Evolutionary conservation across 306 rosid species (phyloP), one percentile per base, ranked within the genome.

Genomic region (Nissolia schottii): DNA sequence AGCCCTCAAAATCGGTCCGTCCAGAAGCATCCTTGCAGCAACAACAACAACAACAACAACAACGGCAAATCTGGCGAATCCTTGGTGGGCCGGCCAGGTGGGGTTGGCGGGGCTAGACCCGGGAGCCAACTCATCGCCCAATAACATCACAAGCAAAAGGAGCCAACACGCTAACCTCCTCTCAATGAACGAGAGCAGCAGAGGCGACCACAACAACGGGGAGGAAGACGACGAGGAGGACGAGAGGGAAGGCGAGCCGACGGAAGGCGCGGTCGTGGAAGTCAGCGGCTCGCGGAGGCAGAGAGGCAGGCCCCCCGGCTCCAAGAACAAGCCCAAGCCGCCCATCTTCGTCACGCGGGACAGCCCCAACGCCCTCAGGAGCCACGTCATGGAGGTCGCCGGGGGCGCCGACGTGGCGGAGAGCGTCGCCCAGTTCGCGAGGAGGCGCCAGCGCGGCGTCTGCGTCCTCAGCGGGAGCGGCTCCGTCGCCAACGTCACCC

Each of bases 391-490:
- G n/a, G n/a, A n/a, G n/a, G n/a, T n/a, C n/a, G n/a, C n/a, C n/a
- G n/a, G n/a, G n/a, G n/a, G n/a, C n/a, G n/a, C n/a, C n/a, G n/a
- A n/a, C n/a, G n/a, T n/a, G n/a, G n/a, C n/a, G n/a, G n/a, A n/a
- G n/a, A n/a, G n/a, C n/a, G n/a, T n/a, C n/a, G n/a, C n/a, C n/a
- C n/a, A n/a, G n/a, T n/a, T n/a, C n/a, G n/a, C n/a, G 0, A 67
- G 97, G 24, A 54, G 89, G 54, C 88, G 98, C 4, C 98, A 90
- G 56, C 85, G 98, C 29, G 98, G 98, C 0, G 91, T 93, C 12
- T 93, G 98, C 20, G 96, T 93, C 1, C 90, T 93, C 10, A 93
- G 96, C 35, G 97, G 94, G 2, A 93, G 93, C 18, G 98, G 98
- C 19, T 87, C 89, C 0, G 97, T 93, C 1, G 87, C 96, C 25